Percentiles rank a stretch among this genome's conserved stretches.
Conservation (phyloP, 345 rosid genomes). For the Hypericum androsaemum region DNA sequence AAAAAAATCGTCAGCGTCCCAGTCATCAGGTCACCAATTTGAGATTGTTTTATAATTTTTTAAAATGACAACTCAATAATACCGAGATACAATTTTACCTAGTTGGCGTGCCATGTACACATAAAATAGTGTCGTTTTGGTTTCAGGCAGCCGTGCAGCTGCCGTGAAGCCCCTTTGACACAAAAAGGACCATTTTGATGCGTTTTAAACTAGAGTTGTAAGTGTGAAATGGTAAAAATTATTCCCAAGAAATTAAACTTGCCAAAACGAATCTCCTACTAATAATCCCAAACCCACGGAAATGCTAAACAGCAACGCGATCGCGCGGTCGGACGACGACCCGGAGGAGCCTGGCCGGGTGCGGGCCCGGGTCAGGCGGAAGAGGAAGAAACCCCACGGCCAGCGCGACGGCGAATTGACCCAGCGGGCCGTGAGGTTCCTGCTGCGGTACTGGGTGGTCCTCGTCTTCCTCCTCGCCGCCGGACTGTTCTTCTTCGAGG, state of each 20-base stretch:
- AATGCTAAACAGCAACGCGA: conserved; percentile 29
- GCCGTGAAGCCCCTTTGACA: too few species aligned
- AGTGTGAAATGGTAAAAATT: too few species aligned
- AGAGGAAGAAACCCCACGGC: conserved; percentile 48
- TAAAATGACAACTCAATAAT: too few species aligned
- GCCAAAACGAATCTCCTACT: background rate
- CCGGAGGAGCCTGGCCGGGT: conserved; percentile 46
- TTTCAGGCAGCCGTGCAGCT: too few species aligned
- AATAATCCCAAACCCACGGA: conserved; percentile 6
- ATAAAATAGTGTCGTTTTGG: too few species aligned
- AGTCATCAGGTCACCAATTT: too few species aligned
- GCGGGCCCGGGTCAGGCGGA: conserved; percentile 57
- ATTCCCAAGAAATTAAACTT: background rate
- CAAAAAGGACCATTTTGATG: too few species aligned
- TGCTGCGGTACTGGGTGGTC: conserved; percentile 53
- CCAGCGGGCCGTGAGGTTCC: conserved; percentile 34
- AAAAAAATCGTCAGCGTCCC: too few species aligned
- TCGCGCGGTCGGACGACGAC: conserved; percentile 61
- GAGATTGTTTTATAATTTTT: too few species aligned
- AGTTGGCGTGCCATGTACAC: too few species aligned
- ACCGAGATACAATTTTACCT: too few species aligned
- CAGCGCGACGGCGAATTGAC: conserved; percentile 36
- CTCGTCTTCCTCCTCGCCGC: conserved; percentile 43
- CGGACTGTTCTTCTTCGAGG: conserved; percentile 53
- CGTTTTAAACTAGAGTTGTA: too few species aligned